Evolutionary conservation across 331 rosid genomes (phyloP).

Genomic region (Quercus tomentella): DNA sequence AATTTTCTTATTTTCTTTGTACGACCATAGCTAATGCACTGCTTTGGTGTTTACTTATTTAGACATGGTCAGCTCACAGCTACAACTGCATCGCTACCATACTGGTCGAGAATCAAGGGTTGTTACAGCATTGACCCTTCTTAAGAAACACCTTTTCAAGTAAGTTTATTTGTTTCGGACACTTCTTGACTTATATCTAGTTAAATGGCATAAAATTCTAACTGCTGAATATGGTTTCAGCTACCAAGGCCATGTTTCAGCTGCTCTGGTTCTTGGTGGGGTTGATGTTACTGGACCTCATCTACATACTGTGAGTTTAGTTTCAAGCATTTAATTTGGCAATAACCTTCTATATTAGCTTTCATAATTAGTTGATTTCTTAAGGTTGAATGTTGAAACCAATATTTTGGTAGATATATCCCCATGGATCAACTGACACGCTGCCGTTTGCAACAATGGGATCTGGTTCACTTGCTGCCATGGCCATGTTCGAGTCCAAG

Average conservation of each 20-base stretch:
- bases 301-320: slow-evolving; percentile 76
- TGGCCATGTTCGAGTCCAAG: slow-evolving; percentile 87
- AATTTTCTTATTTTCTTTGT: not conserved
- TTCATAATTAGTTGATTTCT: slow-evolving; percentile 17
- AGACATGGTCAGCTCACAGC: slow-evolving; percentile 97
- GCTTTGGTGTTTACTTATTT: slow-evolving; percentile 12
- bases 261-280: slow-evolving; percentile 95
- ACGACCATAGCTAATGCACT: not conserved
- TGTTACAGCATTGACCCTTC: slow-evolving; percentile 79
- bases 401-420: slow-evolving; percentile 63
- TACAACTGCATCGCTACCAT: slow-evolving; percentile 85
- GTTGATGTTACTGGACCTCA: slow-evolving; percentile 94
- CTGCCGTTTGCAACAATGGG: slow-evolving; percentile 97
- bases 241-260: slow-evolving; percentile 80
- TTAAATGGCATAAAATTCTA: slow-evolving; percentile 7
- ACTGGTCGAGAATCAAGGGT: slow-evolving; percentile 92
- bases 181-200: not conserved
- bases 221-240: slow-evolving; percentile 35
- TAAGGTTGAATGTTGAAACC: not conserved
- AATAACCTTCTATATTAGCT: not conserved
- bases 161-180: slow-evolving; percentile 19
- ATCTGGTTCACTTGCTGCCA: slow-evolving; percentile 94
- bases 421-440: slow-evolving; percentile 94
- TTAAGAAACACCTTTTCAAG: slow-evolving; percentile 91
- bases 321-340: slow-evolving; percentile 1